Conservation (phyloP, 495 filamentous ascomycete species). For the Aspergillus conjunctus region DNA sequence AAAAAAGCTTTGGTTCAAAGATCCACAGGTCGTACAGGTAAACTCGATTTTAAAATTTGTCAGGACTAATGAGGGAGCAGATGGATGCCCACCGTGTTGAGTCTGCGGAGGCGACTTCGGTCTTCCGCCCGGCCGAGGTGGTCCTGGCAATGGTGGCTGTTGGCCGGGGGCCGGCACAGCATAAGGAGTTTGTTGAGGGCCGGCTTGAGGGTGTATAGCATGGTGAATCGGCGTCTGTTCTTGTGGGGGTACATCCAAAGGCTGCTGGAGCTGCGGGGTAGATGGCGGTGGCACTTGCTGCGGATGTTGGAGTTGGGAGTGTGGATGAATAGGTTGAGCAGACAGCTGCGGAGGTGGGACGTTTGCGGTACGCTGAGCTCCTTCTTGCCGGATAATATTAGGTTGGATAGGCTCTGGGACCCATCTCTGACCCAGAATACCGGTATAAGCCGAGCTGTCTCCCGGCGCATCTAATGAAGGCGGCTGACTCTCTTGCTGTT, state of each 20-base stretch:
- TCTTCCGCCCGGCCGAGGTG: conserved; percentile 25
- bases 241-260: conserved; percentile 26
- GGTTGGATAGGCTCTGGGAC: conserved; percentile 35
- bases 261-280: conserved; percentile 24
- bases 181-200: conserved; percentile 32
- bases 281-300: conserved; percentile 22
- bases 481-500: conserved; percentile 23
- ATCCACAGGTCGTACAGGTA: conserved; percentile 47
- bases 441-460: conserved; percentile 28
- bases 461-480: conserved; percentile 22
- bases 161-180: conserved; percentile 26
- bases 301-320: conserved; percentile 18
- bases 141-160: conserved; percentile 9
- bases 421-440: conserved; percentile 42
- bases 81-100: conserved; percentile 30
- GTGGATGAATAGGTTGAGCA: conserved; percentile 31
- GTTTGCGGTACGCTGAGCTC: conserved; percentile 26
- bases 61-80: conserved; percentile 36
- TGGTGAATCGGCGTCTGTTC: conserved; percentile 27
- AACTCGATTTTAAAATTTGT: conserved; percentile 53
- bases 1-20: conserved; percentile 49
- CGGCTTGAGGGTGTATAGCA: conserved; percentile 21
- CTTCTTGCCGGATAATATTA: conserved; percentile 30
- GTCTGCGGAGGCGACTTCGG: conserved; percentile 33
- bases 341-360: conserved; percentile 26